Evolutionary conservation across 2,329 filamentous ascomycete genomes (phyloP), one percentile per base, ranked within the genome.

Genomic region (Beauveria rudraprayagi): DNA sequence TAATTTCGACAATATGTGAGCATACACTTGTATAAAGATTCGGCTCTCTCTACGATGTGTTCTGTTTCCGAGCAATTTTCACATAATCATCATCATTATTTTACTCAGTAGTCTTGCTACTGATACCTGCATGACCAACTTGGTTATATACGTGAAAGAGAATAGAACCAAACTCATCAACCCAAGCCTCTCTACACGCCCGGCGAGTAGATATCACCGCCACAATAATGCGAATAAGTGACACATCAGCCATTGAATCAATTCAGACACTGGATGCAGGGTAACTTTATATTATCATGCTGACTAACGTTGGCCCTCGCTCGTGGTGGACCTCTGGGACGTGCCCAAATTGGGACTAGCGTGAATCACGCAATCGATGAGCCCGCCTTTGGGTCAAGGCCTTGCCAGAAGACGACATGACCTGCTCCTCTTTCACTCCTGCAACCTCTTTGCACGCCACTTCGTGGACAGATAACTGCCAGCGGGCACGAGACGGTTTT

Each of bases 281-380:
- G 60, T 57, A 61, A 16, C 24, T 11, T 10, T 8, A 30, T 3
- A 16, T 37, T 37, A 14, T 14, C 11, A 37, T 37, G 46, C 48
- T 61, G 46, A 61, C 60, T 51, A 61, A 61, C n/a, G 26, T 11
- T 11, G 16, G 6, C 17, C 5, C 16, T 50, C 16, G 22, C 8
- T n/a, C 19, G 5, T 2, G n/a, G 47, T 46, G 54, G 60, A 19
- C 17, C 50, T 16, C 11, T 41, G 26, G 26, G 43, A 55, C 50
- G 40, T 46, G 34, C 46, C 56, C 55, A 47, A 9, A 7, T 3
- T 44, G 44, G 66, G 66, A 63, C 67, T 71, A 71, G 69, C 66
- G 34, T 26, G 48, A 70, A 71, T 70, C 69, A 71, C 69, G 69
- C 69, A 65, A 71, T 71, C 69, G 68, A 67, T 60, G 66, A 66